phyloP scores from a whole-genome alignment of 2,329 filamentous ascomycete species.

The Paraphoma chrysanthemicola region DNA sequence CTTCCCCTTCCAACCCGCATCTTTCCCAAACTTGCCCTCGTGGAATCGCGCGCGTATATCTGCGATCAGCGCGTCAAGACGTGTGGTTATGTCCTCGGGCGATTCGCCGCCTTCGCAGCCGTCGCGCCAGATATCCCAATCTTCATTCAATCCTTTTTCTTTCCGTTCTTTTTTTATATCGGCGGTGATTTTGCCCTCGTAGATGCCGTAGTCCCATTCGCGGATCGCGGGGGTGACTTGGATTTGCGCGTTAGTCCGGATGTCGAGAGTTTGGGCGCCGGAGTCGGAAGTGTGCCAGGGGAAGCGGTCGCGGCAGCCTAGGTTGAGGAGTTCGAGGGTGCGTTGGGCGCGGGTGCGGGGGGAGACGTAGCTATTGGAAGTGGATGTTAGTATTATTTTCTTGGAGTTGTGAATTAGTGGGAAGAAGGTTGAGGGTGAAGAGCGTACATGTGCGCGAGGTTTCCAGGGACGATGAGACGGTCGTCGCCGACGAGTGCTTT shows the following conservation, averaged over 20 bases:
- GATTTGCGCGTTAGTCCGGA: slow-evolving; percentile 52
- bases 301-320: slow-evolving; percentile 71
- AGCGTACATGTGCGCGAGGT: slow-evolving; percentile 80
- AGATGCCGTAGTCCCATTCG: slow-evolving; percentile 70
- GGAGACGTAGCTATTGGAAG: slow-evolving; percentile 72
- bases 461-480: slow-evolving; percentile 80
- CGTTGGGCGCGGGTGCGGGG: slow-evolving; percentile 83
- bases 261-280: slow-evolving; percentile 15
- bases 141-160: slow-evolving; percentile 59
- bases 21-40: slow-evolving; percentile 59
- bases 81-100: slow-evolving; percentile 73
- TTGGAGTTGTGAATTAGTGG: not conserved
- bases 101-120: slow-evolving; percentile 84
- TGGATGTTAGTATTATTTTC: not conserved
- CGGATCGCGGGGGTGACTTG: slow-evolving; percentile 59
- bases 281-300: slow-evolving; percentile 66
- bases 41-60: slow-evolving; percentile 69
- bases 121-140: slow-evolving; percentile 87
- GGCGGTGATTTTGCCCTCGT: slow-evolving; percentile 60
- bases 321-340: slow-evolving; percentile 86
- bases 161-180: slow-evolving; percentile 59
- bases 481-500: slow-evolving; percentile 84
- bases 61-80: slow-evolving; percentile 77
- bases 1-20: slow-evolving; percentile 55
- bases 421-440: not conserved